Evolutionary conservation across 2,329 filamentous ascomycete genomes (phyloP).

Genomic region (Stylonectria norvegica): DNA sequence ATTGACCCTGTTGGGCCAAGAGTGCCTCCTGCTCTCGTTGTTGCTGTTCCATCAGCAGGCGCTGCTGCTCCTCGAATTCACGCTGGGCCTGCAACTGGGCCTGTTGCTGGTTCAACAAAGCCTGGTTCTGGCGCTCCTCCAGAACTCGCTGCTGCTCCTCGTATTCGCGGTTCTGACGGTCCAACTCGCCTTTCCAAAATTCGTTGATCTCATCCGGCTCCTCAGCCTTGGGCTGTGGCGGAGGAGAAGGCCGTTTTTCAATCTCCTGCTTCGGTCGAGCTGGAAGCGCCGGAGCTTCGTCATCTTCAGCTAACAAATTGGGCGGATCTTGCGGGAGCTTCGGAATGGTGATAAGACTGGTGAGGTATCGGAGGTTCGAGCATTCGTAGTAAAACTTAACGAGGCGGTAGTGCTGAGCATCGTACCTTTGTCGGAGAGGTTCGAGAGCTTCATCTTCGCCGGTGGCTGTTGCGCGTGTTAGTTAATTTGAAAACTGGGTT

Average conservation of each 20-base stretch:
- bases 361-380: conserved; percentile 94
- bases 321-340: conserved; percentile 94
- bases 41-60: conserved; percentile 82
- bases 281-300: conserved; percentile 77
- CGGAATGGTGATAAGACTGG: conserved; percentile 91
- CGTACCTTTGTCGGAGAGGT: conserved; percentile 82
- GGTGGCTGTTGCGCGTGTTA: conserved; percentile 56
- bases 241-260: conserved; percentile 65
- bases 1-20: conserved; percentile 80
- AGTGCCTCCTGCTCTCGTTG: conserved; percentile 87
- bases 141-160: conserved; percentile 89
- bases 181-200: conserved; percentile 94
- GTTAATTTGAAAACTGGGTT: conserved; percentile 7
- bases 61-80: conserved; percentile 96
- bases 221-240: conserved; percentile 63
- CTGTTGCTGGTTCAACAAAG: conserved; percentile 77
- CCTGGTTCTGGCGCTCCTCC: conserved; percentile 80
- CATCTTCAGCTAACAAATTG: conserved; percentile 81
- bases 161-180: conserved; percentile 88
- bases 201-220: conserved; percentile 95
- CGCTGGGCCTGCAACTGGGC: conserved; percentile 80
- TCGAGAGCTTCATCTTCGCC: conserved; percentile 91
- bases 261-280: conserved; percentile 74
- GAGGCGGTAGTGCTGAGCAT: conserved; percentile 93
- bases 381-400: conserved; percentile 99